These are phyloP conservation scores for Tetrahymena malaccensis DNA, from an alignment of 73 alveolate species.

Conservation along the genomic window DNA sequence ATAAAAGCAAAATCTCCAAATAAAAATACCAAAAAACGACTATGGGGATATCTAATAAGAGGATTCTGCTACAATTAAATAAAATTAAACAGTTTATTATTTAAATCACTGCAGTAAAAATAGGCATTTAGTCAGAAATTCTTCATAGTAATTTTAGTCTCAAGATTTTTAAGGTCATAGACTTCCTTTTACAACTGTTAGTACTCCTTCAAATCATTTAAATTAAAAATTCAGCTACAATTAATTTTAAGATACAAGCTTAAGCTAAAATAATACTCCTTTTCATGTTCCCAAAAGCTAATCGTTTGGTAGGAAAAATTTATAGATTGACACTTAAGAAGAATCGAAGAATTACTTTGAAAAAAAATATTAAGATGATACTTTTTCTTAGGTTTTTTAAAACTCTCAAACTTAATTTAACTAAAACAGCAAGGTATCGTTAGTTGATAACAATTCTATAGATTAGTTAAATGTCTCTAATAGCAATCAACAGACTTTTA, in stretches of 20 bases:
- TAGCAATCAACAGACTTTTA: not conserved
- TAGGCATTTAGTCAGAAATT: not conserved
- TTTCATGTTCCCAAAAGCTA: not conserved
- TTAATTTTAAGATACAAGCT: not conserved
- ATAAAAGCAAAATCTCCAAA: not conserved
- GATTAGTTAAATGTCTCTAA: not conserved
- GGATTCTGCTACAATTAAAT: not conserved
- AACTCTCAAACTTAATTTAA: not conserved
- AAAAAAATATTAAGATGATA: not conserved
- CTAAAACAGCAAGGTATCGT: not conserved
- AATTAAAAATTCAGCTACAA: not conserved
- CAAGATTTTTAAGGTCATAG: not conserved
- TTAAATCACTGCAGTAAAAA: not conserved
- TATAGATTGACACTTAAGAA: not conserved
- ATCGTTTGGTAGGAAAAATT: not conserved
- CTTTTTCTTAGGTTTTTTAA: not conserved
- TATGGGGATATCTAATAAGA: not conserved
- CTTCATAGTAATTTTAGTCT: not conserved
- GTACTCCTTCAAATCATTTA: not conserved
- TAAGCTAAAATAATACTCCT: not conserved
- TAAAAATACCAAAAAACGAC: not conserved
- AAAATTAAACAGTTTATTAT: not conserved
- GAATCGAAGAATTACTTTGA: not conserved
- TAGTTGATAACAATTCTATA: not conserved
- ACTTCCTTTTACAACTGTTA: not conserved